Base-by-base conservation (phyloP, 441 rosid genomes). In the Corymbia calophylla region DNA sequence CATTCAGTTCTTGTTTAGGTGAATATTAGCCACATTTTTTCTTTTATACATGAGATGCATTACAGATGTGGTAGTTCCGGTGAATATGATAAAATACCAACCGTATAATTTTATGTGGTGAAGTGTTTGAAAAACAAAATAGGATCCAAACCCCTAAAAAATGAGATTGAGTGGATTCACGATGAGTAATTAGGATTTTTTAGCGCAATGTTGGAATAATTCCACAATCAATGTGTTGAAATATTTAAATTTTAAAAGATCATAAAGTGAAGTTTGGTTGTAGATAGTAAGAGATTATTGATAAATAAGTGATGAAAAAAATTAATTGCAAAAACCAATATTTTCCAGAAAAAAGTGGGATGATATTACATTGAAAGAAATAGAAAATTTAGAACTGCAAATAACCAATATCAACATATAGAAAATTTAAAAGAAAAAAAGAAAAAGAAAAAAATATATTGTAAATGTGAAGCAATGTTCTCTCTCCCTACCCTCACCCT, bases 111-210 rank as follows among this genome's bases (percentile, higher is more conserved):
- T 39, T 21, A 12, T 21, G 5, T 3, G n/a, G 31, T 1, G n/a
- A 17, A 39, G 44, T 39, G 44, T 39, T 23, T 39, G 82, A 21
- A 73, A 73, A 73, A 0, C 6, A 39, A 1, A 13, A 21, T 73
- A 73, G 3, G 2, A 73, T 39, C n/a, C 49, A 21, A 39, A 21
- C 49, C 21, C 29, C 16, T 2, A 32, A 21, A 39, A 6, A 39
- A 5, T 1, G 4, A 73, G 2, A 23, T 6, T 21, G 2, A 39
- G 1, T 23, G 0, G 0, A 6, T 29, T 39, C 10, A 0, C 0
- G 1, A 35, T 5, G 12, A 35, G 19, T 9, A 18, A 19, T 70
- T 70, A 35, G 1, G 8, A 39, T 21, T 73, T 73, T 10, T 9
- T 10, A 9, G 8, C 0, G 0, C 9, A 39, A 6, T 0, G 3